Percentiles rank a stretch among this genome's conserved stretches.
phyloP scores from a whole-genome alignment of 345 rosid species.

The Dipteronia sinensis region DNA sequence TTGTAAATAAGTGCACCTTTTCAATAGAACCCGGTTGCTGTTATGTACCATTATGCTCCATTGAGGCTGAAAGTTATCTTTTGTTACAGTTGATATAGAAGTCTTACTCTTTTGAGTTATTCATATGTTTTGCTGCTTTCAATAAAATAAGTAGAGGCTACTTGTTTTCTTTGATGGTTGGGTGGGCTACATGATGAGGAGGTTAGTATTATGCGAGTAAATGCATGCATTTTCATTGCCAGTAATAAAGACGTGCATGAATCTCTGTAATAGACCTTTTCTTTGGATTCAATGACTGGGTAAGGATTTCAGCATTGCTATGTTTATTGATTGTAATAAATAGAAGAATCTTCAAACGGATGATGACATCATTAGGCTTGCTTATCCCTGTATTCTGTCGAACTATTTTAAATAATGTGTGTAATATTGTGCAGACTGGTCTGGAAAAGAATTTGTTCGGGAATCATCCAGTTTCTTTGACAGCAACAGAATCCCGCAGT shows the following conservation, averaged over 20 bases:
- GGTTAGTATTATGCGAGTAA: background rate
- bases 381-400: background rate
- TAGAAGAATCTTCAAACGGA: conserved; percentile 4
- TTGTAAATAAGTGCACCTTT: conserved; percentile 17
- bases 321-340: background rate
- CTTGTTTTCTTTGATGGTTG: conserved; percentile 6
- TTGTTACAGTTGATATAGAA: background rate
- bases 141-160: background rate
- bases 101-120: background rate
- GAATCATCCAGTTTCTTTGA: conserved; percentile 74
- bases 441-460: conserved; percentile 86
- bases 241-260: background rate
- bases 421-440: conserved; percentile 63
- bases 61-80: background rate
- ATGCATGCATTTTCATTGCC: background rate
- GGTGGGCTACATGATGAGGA: conserved; percentile 5
- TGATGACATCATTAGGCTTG: background rate
- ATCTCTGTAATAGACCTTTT: background rate
- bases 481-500: conserved; percentile 46
- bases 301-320: background rate
- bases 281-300: conserved; percentile 7
- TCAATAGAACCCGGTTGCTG: background rate
- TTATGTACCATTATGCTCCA: background rate
- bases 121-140: conserved; percentile 1
- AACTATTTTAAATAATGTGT: conserved; percentile 10